Conservation (phyloP, 345 rosid species). For the Gossypium thurberi region DNA sequence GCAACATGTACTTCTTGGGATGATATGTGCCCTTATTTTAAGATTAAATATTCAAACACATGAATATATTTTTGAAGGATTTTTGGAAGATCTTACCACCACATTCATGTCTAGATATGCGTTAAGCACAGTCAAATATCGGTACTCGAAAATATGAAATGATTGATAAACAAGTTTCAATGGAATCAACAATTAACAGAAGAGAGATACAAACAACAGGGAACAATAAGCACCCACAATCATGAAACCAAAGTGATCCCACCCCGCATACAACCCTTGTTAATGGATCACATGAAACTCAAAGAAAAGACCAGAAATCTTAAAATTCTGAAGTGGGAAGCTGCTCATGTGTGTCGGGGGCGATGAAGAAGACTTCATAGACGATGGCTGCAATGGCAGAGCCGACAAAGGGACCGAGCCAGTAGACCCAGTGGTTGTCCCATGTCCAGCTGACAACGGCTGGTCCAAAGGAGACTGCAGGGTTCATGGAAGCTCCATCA, state of each 20-base stretch:
- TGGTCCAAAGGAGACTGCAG: slow-evolving; percentile 90
- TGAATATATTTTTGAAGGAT: neutral
- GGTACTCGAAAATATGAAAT: neutral
- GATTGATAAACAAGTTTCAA: neutral
- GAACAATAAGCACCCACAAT: slow-evolving; percentile 12
- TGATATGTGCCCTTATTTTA: neutral
- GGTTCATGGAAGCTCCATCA: slow-evolving; percentile 93
- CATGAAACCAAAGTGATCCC: slow-evolving; percentile 17
- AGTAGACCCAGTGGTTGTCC: slow-evolving; percentile 88
- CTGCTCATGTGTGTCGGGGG: slow-evolving; percentile 47
- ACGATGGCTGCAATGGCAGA: slow-evolving; percentile 63
- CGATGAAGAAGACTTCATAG: slow-evolving; percentile 55
- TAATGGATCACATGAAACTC: neutral
- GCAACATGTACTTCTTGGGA: neutral
- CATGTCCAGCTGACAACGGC: slow-evolving; percentile 97
- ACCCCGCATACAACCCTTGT: slow-evolving; percentile 3
- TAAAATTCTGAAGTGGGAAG: slow-evolving; percentile 59
- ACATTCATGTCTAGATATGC: no score
- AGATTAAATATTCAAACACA: neutral
- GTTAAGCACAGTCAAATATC: no score
- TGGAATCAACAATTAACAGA: slow-evolving; percentile 15
- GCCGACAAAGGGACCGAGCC: slow-evolving; percentile 83
- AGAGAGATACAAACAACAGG: slow-evolving; percentile 24
- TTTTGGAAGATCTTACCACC: no score
- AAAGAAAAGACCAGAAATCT: slow-evolving; percentile 1